Evolutionary conservation across 2,329 filamentous ascomycete genomes (phyloP).

Genomic region (Colletotrichum tropicicola): DNA sequence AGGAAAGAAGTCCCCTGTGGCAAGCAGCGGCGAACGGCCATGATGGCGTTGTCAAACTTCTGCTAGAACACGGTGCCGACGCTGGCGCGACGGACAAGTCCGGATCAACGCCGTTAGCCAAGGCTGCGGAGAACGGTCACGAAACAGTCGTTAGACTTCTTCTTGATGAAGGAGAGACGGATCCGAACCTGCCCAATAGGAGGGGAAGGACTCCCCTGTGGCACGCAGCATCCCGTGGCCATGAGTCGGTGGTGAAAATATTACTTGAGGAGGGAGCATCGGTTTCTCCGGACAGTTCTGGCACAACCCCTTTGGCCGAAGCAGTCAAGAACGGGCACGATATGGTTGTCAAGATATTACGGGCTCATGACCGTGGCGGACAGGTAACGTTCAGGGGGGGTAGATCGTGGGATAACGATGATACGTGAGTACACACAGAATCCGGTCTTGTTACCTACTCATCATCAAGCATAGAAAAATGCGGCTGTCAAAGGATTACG

Average conservation of each 20-base stretch:
- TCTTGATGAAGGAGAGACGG: neutral
- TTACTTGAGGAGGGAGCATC: neutral
- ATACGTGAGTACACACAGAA: neutral
- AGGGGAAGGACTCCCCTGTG: neutral
- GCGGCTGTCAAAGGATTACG: too few relatives aligned
- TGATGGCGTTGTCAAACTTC: neutral
- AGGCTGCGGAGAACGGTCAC: neutral
- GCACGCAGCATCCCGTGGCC: neutral
- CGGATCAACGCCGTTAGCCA: neutral
- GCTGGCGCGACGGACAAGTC: neutral
- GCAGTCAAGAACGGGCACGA: neutral
- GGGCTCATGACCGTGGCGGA: neutral
- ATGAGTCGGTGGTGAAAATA: neutral
- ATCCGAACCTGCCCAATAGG: neutral
- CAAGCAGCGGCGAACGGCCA: neutral
- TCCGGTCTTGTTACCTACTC: too few relatives aligned
- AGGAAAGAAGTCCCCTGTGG: neutral
- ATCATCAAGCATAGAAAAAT: too few relatives aligned
- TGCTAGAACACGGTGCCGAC: neutral
- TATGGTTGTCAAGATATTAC: neutral
- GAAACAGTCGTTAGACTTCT: neutral
- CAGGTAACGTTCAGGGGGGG: neutral
- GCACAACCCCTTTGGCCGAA: neutral
- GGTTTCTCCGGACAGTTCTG: neutral
- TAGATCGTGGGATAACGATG: neutral